Base-by-base conservation (phyloP, 805 yeast genomes). In the Saccharomycopsis olivae region DNA sequence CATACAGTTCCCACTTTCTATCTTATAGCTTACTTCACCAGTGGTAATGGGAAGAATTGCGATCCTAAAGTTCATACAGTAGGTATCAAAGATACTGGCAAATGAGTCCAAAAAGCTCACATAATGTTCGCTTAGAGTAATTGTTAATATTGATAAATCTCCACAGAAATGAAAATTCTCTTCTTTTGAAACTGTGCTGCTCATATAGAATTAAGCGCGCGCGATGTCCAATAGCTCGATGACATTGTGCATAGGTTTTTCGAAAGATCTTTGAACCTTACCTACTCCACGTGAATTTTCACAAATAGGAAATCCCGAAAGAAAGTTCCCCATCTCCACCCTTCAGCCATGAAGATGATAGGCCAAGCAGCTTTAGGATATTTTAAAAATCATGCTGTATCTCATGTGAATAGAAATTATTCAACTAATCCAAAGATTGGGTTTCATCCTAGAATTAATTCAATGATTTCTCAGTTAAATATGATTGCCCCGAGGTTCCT, bases 401-500 rank as follows among this genome's bases (percentile, higher is more conserved):
- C 32, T 21, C 18, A 38, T 19, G 11, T 24, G 8, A 24, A 32
- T 25, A 21, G 41, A 14, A 13, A 32, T 15, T 38, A 38, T 23
- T 31, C 43, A 10, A n/a, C 30, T 21, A 52, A 30, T 16, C 29
- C 41, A 16, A 32, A 20, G 16, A 23, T 34, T n/a, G 25, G 47
- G 33, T 68, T 70, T 49, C 64, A 70, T 46, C 71, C 75, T 1
- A 58, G 70, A 23, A 52, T 71, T 19, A 53, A 58, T 11, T 50
- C 66, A 2, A 54, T 72, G 11, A 56, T 67, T 34, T 64, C 61
- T 40, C 82, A 76, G 53, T 54, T 81, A 35, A 85, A 81, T 49
- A 57, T 68, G 30, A 58, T 78, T 3, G 75, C 82, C 2, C 89
- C 89, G 3, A 64, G 85, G 29, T 86, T 85, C 53, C 69, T 69